A percentile compares a stretch with the other conserved stretches of the same genome.
phyloP scores from a whole-genome alignment of 805 yeast genomes.

The Hanseniaspora occidentalis region DNA sequence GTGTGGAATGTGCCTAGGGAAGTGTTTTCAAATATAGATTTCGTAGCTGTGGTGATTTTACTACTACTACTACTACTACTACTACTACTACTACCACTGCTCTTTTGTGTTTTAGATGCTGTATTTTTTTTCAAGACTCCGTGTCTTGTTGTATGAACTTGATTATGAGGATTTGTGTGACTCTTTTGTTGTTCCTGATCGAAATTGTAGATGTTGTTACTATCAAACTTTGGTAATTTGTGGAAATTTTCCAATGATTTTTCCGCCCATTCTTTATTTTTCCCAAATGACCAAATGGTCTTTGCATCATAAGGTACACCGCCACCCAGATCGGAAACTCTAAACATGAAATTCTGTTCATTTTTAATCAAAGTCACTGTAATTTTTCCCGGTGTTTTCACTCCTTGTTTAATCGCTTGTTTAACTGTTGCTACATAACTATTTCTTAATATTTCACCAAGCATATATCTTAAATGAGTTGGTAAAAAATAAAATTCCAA shows the following conservation, averaged over 20 bases:
- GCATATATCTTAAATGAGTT: slow-evolving; percentile 72
- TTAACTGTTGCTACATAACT: slow-evolving; percentile 70
- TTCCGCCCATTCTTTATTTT: slow-evolving; percentile 46
- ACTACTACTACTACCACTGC: too few species aligned
- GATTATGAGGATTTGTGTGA: slow-evolving; percentile 9
- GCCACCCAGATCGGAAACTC: slow-evolving; percentile 85
- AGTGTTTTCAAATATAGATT: slow-evolving; percentile 23
- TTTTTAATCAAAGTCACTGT: slow-evolving; percentile 60
- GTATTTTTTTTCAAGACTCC: too few species aligned
- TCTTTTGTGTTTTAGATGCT: too few species aligned
- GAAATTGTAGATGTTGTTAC: slow-evolving; percentile 19
- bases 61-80: too few species aligned
- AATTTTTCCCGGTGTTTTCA: slow-evolving; percentile 53
- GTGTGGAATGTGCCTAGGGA: slow-evolving; percentile 17
- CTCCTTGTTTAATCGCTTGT: slow-evolving; percentile 26
- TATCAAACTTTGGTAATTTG: slow-evolving; percentile 48
- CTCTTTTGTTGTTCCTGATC: neutral
- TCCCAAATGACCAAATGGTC: slow-evolving; percentile 81
- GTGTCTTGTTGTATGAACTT: slow-evolving; percentile 14
- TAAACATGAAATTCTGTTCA: slow-evolving; percentile 52
- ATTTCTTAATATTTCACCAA: slow-evolving; percentile 82
- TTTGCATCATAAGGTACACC: slow-evolving; percentile 55
- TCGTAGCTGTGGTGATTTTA: too few species aligned
- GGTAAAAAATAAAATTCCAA: slow-evolving; percentile 71
- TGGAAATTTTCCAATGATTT: slow-evolving; percentile 55